Evolutionary conservation across 2,329 filamentous ascomycete genomes (phyloP), one percentile per base, ranked within the genome.

Genomic region (Colletotrichum somersetense): DNA sequence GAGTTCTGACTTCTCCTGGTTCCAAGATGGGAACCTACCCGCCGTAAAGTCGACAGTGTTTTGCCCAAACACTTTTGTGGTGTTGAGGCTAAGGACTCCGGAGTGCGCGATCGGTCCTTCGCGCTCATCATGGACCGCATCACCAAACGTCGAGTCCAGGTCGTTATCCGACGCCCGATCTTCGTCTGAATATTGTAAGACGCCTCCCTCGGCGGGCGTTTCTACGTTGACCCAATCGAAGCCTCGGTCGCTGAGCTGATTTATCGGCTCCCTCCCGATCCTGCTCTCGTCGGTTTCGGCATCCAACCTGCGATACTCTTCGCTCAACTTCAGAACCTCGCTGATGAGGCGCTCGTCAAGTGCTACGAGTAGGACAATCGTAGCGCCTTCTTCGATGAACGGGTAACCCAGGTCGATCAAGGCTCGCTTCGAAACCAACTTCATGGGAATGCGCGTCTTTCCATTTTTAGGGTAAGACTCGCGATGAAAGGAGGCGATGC

Each of bases 291-390:
- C 52, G 59, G 20, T 16, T 23, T 20, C 65, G 52, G 53, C 23
- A 5, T 59, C 65, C 18, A 18, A 55, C 8, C 38, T 53, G 14
- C 64, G 56, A 16, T 61, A 61, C n/a, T 33, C 46, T 23, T 95
- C 92, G 81, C 93, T 97, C 62, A 94, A 85, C 77, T 90, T 92
- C 76, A 98, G 92, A 57, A 98, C 87, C 77, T 97, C 92, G 76
- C 97, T 94, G 74, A 98, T 98, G 77, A 97, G 94, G 23, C 96
- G 90, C 77, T 97, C 95, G 14, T 93, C 93, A 7, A 98, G 87
- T 12, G 95, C 95, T 78, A 93, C 92, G 76, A 92, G 90, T 44
- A 98, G 91, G 63, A 97, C 89, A 76, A 96, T 90, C 30, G 92
- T 92, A 75, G 92, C 91, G 48, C 92, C 93, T 86, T 97, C 94